phyloP scores from a whole-genome alignment of 2,329 filamentous ascomycete species.

The Fusarium tuaranense region DNA sequence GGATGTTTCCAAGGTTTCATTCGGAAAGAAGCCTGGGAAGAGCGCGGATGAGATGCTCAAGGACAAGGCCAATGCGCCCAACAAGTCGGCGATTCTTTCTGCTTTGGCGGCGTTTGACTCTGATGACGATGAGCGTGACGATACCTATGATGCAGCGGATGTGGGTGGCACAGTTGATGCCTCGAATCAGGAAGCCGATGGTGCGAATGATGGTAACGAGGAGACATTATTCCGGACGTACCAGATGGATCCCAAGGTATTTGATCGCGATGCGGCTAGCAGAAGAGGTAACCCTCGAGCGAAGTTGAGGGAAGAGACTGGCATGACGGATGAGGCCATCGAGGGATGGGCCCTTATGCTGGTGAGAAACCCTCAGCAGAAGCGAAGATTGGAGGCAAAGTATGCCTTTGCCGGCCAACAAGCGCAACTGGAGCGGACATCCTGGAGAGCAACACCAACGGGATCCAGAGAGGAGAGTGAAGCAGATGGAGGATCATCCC shows the following conservation, averaged over 20 bases:
- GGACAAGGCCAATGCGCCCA: conserved; percentile 72
- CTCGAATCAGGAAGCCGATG: conserved; percentile 66
- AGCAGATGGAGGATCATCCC: conserved; percentile 55
- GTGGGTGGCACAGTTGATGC: conserved; percentile 89
- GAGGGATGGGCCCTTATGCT: conserved; percentile 96
- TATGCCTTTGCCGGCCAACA: conserved; percentile 77
- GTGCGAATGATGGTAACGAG: conserved; percentile 68
- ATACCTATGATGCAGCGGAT: conserved; percentile 94
- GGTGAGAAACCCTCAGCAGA: conserved; percentile 74
- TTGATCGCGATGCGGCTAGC: conserved; percentile 78
- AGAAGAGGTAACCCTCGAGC: conserved; percentile 72
- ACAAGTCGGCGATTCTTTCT: conserved; percentile 88
- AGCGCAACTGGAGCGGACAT: conserved; percentile 70
- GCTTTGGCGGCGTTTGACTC: conserved; percentile 90
- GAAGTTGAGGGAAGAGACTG: conserved; percentile 78
- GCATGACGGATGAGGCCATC: conserved; percentile 92
- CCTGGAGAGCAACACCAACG: conserved; percentile 69
- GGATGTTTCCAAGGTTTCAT: conserved; percentile 76
- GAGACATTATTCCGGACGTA: conserved; percentile 80
- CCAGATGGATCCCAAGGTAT: conserved; percentile 72
- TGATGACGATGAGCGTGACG: conserved; percentile 96
- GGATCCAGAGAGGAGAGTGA: conserved; percentile 68
- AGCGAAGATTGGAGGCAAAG: conserved; percentile 77
- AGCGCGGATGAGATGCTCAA: conserved; percentile 80
- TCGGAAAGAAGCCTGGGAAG: conserved; percentile 76